These are phyloP conservation scores for Puccinia polysora DNA, from an alignment of 1,284 basidiomycete genomes.

Conservation along the genomic window DNA sequence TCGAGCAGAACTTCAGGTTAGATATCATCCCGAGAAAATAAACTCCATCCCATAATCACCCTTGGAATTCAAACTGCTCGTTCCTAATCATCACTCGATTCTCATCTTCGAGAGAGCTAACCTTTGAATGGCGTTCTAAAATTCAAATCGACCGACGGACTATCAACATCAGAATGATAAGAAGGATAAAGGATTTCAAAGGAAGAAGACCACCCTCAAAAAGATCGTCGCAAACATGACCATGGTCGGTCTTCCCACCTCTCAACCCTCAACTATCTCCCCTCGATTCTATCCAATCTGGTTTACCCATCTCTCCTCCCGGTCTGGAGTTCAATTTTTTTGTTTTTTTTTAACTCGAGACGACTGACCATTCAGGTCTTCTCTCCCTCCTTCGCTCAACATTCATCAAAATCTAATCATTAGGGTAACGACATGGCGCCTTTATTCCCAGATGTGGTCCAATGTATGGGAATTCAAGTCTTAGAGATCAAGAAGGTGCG, in stretches of 20 bases:
- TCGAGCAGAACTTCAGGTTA: constrained; percentile 49
- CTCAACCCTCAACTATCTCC: too few species aligned
- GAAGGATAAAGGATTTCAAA: constrained; percentile 52
- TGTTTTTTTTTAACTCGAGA: too few species aligned
- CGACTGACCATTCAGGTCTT: too few species aligned
- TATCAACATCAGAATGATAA: constrained; percentile 46
- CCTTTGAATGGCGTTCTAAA: too few species aligned
- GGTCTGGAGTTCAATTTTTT: too few species aligned
- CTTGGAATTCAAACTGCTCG: too few species aligned
- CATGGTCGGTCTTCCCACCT: constrained; percentile 47
- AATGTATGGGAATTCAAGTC: constrained; percentile 77
- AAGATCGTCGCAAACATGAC: constrained; percentile 54
- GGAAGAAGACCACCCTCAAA: constrained; percentile 52
- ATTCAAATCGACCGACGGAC: neutral
- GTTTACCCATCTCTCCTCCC: neutral
- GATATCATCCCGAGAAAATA: neutral
- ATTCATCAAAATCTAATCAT: too few species aligned
- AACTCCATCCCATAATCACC: constrained; percentile 1
- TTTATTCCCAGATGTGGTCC: constrained; percentile 80
- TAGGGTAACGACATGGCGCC: constrained; percentile 71
- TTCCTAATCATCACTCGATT: too few species aligned
- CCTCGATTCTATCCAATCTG: neutral
- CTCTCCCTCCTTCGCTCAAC: neutral
- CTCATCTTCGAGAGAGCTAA: too few species aligned
- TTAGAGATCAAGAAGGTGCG: constrained; percentile 97